A percentile compares a stretch with the other conserved stretches of the same genome.
Conservation (phyloP, 2,329 filamentous ascomycete genomes). For the Pseudogymnoascus sp. region DNA sequence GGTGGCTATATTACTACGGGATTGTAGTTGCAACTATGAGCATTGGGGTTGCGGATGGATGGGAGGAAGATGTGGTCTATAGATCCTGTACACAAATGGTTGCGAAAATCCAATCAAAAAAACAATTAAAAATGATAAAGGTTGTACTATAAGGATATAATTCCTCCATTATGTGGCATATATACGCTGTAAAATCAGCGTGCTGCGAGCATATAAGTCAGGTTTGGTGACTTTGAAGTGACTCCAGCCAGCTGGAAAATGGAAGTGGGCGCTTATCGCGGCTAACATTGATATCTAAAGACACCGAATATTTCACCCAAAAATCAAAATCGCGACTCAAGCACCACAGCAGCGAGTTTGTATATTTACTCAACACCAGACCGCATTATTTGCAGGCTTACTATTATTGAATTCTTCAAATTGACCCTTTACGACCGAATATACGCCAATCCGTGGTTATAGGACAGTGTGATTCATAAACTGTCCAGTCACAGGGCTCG, state of each 20-base stretch:
- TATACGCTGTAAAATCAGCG: neutral
- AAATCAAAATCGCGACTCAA: neutral
- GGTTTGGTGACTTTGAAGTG: neutral
- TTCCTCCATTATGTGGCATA: neutral
- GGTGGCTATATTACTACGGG: neutral
- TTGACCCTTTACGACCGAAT: neutral
- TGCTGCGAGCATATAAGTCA: neutral
- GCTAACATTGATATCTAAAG: slow-evolving; percentile 1
- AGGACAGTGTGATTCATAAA: neutral
- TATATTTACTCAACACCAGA: slow-evolving; percentile 8
- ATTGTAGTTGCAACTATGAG: neutral
- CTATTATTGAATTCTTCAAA: neutral
- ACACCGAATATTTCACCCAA: neutral
- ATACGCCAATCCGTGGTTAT: neutral
- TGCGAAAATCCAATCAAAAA: slow-evolving; percentile 5
- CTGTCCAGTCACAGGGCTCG: neutral
- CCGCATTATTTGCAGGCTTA: neutral
- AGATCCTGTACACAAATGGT: neutral
- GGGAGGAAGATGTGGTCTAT: neutral
- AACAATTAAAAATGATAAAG: neutral
- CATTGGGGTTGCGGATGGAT: neutral
- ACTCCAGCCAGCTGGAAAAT: neutral
- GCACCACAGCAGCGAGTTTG: neutral
- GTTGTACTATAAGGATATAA: neutral
- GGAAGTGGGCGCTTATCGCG: slow-evolving; percentile 2